A percentile compares a stretch with the other conserved stretches of the same genome.
These are phyloP conservation scores for Thoreauomyces humboldtii DNA, from an alignment of 192 early-diverging fungal species.

Conservation along the genomic window DNA sequence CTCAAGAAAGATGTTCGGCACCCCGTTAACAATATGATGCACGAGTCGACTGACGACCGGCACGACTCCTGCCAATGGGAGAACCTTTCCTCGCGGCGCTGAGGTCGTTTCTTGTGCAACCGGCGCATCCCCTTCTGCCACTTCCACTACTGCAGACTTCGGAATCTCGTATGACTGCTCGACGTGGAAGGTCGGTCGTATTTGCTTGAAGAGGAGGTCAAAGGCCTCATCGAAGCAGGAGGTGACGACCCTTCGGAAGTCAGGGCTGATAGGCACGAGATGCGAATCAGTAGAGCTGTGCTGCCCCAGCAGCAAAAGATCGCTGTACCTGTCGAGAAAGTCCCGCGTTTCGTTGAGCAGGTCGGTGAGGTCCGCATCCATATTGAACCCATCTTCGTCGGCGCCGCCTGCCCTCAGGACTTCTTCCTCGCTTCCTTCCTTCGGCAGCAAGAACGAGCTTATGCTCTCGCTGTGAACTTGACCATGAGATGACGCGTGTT, in stretches of 20 bases:
- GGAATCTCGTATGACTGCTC: neutral
- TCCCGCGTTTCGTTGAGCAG: conserved; percentile 88
- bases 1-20: conserved; percentile 42
- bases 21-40: conserved; percentile 34
- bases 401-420: conserved; percentile 58
- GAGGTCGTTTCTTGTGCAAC: conserved; percentile 39
- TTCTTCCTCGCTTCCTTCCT: conserved; percentile 55
- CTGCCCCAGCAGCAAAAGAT: neutral
- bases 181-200: conserved; percentile 29
- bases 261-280: conserved; percentile 25
- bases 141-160: neutral
- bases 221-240: conserved; percentile 40
- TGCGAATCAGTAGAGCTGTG: conserved; percentile 13
- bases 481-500: too few species aligned
- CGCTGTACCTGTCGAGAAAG: conserved; percentile 76
- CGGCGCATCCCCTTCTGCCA: neutral
- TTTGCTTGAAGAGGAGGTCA: conserved; percentile 27
- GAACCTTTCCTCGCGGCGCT: conserved; percentile 31
- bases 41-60: conserved; percentile 36
- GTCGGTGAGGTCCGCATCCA: conserved; percentile 62
- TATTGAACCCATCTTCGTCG: conserved; percentile 34
- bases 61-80: conserved; percentile 40
- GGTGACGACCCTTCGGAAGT: conserved; percentile 31
- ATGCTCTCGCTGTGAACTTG: conserved; percentile 1
- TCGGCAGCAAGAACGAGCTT: conserved; percentile 58